phyloP scores from a whole-genome alignment of 768 basidiomycete genomes.

The Fomitopsis serialis region DNA sequence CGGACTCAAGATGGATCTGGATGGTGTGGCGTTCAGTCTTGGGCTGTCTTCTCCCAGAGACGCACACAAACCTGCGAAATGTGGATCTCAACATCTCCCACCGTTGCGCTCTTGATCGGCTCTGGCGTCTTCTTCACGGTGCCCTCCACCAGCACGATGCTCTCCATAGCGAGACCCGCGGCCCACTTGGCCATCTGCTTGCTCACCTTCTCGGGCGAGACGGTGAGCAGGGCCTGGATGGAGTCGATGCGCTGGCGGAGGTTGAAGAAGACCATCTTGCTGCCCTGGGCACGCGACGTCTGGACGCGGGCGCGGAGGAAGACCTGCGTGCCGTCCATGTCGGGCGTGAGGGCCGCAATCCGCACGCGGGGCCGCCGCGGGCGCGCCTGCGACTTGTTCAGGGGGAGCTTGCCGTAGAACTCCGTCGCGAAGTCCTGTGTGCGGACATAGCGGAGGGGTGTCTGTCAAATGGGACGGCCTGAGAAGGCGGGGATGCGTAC shows the following conservation, averaged over 20 bases:
- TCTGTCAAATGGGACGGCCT: background rate
- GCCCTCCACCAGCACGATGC: constrained; percentile 89
- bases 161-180: constrained; percentile 71
- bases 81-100: constrained; percentile 84
- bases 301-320: constrained; percentile 87
- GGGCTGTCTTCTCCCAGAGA: background rate
- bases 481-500: constrained; percentile 29
- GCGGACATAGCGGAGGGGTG: too few relatives aligned
- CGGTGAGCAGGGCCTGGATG: constrained; percentile 79
- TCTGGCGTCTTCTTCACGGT: constrained; percentile 72
- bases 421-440: constrained; percentile 67
- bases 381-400: constrained; percentile 88
- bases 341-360: constrained; percentile 57
- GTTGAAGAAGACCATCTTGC: constrained; percentile 92
- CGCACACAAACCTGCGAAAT: constrained; percentile 59
- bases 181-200: constrained; percentile 99
- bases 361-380: constrained; percentile 53
- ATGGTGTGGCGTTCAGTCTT: background rate
- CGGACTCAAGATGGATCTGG: constrained; percentile 79
- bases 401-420: constrained; percentile 82
- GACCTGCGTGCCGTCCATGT: constrained; percentile 67
- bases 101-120: constrained; percentile 86
- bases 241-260: constrained; percentile 84
- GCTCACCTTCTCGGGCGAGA: constrained; percentile 72
- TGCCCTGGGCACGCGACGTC: constrained; percentile 86